Evolutionary conservation across 2,329 filamentous ascomycete species (phyloP).

Genomic region (Sclerotinia trifoliorum): DNA sequence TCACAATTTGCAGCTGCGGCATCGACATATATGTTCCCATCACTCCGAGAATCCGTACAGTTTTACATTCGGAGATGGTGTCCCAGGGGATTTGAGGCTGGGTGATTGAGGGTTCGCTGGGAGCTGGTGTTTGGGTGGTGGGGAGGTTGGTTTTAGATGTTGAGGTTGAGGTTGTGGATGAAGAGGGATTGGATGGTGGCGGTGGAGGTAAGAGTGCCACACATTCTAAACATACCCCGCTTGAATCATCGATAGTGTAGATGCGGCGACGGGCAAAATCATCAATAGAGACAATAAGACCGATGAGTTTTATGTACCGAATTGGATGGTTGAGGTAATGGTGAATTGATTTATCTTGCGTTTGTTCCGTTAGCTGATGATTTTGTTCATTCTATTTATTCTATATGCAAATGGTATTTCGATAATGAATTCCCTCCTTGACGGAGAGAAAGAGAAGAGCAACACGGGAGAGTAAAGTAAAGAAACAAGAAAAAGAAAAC

Average conservation of each 20-base stretch:
- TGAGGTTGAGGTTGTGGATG: neutral
- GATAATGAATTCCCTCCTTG: too few species aligned
- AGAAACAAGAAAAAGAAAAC: neutral
- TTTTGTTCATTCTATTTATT: neutral
- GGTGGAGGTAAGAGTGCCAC: slow-evolving; percentile 30
- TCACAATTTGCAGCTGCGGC: slow-evolving; percentile 54
- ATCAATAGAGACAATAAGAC: slow-evolving; percentile 64
- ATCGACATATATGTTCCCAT: slow-evolving; percentile 49
- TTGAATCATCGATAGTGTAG: slow-evolving; percentile 65
- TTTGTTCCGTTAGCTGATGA: neutral
- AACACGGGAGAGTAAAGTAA: neutral
- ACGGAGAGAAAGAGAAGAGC: neutral
- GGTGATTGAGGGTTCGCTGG: slow-evolving; percentile 56
- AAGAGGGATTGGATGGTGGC: neutral
- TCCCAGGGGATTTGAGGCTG: slow-evolving; percentile 34
- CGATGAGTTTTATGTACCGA: slow-evolving; percentile 70
- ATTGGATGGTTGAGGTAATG: slow-evolving; percentile 73
- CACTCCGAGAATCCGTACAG: slow-evolving; percentile 58
- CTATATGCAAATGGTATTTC: accelerated
- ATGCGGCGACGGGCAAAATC: slow-evolving; percentile 49
- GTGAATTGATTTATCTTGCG: slow-evolving; percentile 55
- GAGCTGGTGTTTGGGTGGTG: neutral
- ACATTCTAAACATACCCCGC: slow-evolving; percentile 56
- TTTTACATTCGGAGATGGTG: slow-evolving; percentile 50
- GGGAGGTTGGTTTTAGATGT: neutral